Evolutionary conservation across 2,329 filamentous ascomycete species (phyloP).

Genomic region (Ophiostoma quercus): DNA sequence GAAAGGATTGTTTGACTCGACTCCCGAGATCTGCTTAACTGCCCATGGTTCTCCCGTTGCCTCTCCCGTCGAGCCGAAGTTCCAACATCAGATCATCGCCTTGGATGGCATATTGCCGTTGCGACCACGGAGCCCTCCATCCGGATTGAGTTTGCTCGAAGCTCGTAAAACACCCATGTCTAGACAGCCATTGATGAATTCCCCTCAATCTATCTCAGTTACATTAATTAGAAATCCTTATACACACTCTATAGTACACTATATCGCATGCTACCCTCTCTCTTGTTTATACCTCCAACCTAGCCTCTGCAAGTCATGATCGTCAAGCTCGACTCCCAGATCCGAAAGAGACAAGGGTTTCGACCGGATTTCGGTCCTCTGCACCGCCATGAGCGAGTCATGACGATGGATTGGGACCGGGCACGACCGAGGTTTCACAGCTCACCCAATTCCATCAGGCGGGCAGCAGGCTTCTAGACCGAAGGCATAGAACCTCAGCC

Average conservation of each 20-base stretch:
- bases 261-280: background rate
- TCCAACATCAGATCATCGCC: background rate
- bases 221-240: background rate
- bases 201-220: background rate
- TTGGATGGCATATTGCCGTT: background rate
- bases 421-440: background rate
- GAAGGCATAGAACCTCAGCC: background rate
- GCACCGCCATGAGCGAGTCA: slow-evolving; percentile 4
- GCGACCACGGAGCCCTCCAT: slow-evolving; percentile 7
- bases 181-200: background rate
- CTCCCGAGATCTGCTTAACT: background rate
- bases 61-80: slow-evolving; percentile 1
- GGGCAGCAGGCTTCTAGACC: background rate
- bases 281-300: background rate
- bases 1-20: background rate
- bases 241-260: background rate
- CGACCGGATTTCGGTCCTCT: background rate
- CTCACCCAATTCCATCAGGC: background rate
- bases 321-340: background rate
- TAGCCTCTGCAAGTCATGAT: background rate
- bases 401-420: background rate
- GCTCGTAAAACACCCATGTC: background rate
- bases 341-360: background rate
- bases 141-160: background rate
- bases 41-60: background rate